Base-by-base conservation (phyloP, 1,284 basidiomycete genomes). In the Ceratobasidium sp. region DNA sequence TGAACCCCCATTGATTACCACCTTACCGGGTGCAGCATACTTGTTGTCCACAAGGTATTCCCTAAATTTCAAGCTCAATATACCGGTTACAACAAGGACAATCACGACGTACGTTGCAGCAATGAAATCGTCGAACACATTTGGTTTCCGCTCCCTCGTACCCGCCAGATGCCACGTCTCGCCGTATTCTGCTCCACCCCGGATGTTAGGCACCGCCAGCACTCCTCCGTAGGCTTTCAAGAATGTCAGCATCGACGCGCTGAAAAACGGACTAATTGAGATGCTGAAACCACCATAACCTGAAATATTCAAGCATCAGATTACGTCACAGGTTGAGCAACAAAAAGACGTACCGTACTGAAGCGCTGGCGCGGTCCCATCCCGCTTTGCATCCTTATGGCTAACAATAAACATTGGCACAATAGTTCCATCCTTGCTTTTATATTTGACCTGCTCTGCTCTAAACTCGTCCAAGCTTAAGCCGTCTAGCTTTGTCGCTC, bases 391-490 rank as follows among this genome's bases (percentile, higher is more conserved):
- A 28, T 87, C 87, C 82, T 92, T 92, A 81, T 92, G 92, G 66
- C 90, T 88, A 37, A 95, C 93, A 76, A 96, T 88, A 81, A 95
- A 96, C 93, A 96, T 95, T 1, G 94, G 94, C 42, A 96, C 87
- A 66, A 87, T 88, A 1, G 94, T 95, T 0, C 94, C 93, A 81
- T 96, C 95, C 82, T 92, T 93, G 83, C 90, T 91, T 26, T 86
- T 82, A 80, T 91, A 94, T 90, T 88, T 90, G 76, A 37, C 89
- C 84, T 96, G 94, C 79, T 89, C 87, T 35, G 90, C 87, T 10
- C 89, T 86, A 81, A 95, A 96, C 74, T 95, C 92, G 4, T 91
- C 87, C 0, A 90, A 86, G 69, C 88, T 86, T 69, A 96, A 85
- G 0, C 92, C 93, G 8, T 87, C 87, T 13, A 95, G 88, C 74